Evolutionary conservation across 2,329 filamentous ascomycete species (phyloP).

Genomic region (Ascochyta viciae-villosae): DNA sequence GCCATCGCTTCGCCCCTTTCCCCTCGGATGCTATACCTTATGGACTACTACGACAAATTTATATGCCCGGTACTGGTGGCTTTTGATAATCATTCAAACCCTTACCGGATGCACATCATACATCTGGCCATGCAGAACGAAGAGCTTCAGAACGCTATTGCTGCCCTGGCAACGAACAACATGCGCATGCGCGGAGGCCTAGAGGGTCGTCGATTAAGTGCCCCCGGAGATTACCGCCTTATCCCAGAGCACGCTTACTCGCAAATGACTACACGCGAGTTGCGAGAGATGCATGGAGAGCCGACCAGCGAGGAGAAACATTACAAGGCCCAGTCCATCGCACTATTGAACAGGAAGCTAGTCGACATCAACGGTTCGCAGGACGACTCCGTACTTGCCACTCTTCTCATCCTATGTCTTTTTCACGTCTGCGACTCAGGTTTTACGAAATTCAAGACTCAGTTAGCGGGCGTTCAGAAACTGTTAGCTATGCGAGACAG

Average conservation of each 20-base stretch:
- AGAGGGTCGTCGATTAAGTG: slow-evolving; percentile 52
- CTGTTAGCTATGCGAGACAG: slow-evolving; percentile 78
- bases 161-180: slow-evolving; percentile 87
- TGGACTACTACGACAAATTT: slow-evolving; percentile 92
- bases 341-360: slow-evolving; percentile 82
- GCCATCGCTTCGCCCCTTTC: slow-evolving; percentile 66
- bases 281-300: slow-evolving; percentile 57
- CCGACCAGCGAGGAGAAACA: slow-evolving; percentile 78
- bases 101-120: slow-evolving; percentile 83
- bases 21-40: slow-evolving; percentile 82
- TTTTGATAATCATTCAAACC: slow-evolving; percentile 82
- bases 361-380: slow-evolving; percentile 76
- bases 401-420: slow-evolving; percentile 84
- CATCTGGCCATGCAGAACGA: slow-evolving; percentile 78
- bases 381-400: slow-evolving; percentile 87
- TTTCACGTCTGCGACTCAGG: slow-evolving; percentile 95
- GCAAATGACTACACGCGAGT: slow-evolving; percentile 46
- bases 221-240: slow-evolving; percentile 39
- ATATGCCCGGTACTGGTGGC: slow-evolving; percentile 92
- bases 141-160: slow-evolving; percentile 90
- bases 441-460: slow-evolving; percentile 89
- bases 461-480: slow-evolving; percentile 92
- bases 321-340: slow-evolving; percentile 84
- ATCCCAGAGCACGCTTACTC: slow-evolving; percentile 49
- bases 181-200: slow-evolving; percentile 80